Base-by-base conservation (phyloP, 2,329 filamentous ascomycete species). In the Colletotrichum agaves region DNA sequence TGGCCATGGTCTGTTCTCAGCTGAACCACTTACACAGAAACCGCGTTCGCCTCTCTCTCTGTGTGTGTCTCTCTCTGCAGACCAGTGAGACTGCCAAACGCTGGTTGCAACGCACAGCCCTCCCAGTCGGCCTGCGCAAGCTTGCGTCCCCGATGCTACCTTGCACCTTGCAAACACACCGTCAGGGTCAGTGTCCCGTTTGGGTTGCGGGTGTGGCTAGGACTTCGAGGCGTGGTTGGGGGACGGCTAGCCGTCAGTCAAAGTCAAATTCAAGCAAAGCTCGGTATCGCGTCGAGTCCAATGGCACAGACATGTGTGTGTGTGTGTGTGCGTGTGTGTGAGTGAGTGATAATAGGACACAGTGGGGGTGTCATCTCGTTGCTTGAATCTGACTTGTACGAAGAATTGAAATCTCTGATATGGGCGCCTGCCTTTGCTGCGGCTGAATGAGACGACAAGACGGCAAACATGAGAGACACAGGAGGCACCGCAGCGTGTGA, bases 1-100 rank as follows among this genome's bases (percentile, higher is more conserved):
- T 7, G 64, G 31, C 47, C 64, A 15, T 41, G 61, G 53, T 67
- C 64, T 64, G 64, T 59, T 64, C 61, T 67, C 61, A 53, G 61
- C 64, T 43, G 64, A 59, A 64, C 35, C 11, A 37, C 35, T 27
- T 27, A 27, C 23, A 27, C 5, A 27, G 5, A 37, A 37, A 37
- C 53, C 64, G 41, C 61, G 37, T 15, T 52, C 60, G 44, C 43
- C 59, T 63, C 46, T 35, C 37, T 15, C 23, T 31, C 19, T 13
- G 6, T 17, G 39, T 5, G 7, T 49, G 46, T 11, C 12, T 31
- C 21, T 5, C 27, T 27, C 27, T 27, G 27, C 27, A 27, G 27
- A 27, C 27, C 23, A 23, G 15, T 19, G 12, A 39, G 27, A 39
- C 17, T 19, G 33, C 10, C 23, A 31, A 44, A 15, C 53, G 8